These are phyloP conservation scores for Bolboschoenoplectus hybrid DNA, from an alignment of 202 grass and related monocot genomes.

Conservation along the genomic window DNA sequence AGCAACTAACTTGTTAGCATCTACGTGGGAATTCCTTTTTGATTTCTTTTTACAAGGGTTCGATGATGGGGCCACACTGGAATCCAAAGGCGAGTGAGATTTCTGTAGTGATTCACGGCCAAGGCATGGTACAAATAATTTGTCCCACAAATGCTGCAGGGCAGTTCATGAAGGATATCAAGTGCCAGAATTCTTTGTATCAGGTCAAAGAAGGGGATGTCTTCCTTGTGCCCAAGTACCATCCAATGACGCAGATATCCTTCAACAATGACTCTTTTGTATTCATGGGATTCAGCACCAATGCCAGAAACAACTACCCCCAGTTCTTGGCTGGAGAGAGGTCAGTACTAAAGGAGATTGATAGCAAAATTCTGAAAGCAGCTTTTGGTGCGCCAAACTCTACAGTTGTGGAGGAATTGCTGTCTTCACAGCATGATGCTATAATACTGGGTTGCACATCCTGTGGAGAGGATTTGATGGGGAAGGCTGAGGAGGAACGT, in stretches of 20 bases:
- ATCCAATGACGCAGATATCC: constrained; percentile 86
- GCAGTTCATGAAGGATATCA: not conserved
- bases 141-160: constrained; percentile 55
- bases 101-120: constrained; percentile 58
- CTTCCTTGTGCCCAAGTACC: constrained; percentile 68
- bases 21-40: not conserved
- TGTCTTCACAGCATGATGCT: constrained; percentile 50
- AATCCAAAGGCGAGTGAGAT: constrained; percentile 89
- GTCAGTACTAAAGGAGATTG: constrained; percentile 59
- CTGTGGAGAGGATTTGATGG: constrained; percentile 70
- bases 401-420: constrained; percentile 46
- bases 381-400: constrained; percentile 55
- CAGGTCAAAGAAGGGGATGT: constrained; percentile 74
- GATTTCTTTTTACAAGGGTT: constrained; percentile 46
- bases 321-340: constrained; percentile 71
- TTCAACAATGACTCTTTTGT: constrained; percentile 85
- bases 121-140: constrained; percentile 70
- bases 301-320: constrained; percentile 65
- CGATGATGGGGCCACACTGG: constrained; percentile 95
- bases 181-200: constrained; percentile 62
- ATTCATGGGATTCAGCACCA: constrained; percentile 86
- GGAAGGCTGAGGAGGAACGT: constrained; percentile 41
- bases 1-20: not conserved
- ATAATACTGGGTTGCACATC: constrained; percentile 73
- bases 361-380: constrained; percentile 52